phyloP scores from a whole-genome alignment of 129 eudicot genomes.

The Tagetes patula region DNA sequence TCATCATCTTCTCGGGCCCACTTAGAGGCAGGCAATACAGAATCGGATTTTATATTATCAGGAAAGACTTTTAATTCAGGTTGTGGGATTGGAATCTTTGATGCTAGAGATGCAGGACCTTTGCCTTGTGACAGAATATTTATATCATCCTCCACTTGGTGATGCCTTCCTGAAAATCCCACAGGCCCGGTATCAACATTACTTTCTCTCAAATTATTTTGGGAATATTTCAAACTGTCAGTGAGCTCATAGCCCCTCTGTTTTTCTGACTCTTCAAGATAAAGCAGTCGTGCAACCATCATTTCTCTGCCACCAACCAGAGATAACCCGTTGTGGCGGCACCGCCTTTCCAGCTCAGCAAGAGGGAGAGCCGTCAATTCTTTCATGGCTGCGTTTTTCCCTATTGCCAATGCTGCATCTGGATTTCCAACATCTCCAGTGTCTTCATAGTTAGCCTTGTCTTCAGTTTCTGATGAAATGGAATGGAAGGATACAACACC shows the following conservation, averaged over 20 bases:
- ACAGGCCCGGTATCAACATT: conserved; percentile 45
- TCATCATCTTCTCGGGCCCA: conserved; percentile 96
- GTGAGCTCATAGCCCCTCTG: conserved; percentile 73
- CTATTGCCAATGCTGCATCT: conserved; percentile 96
- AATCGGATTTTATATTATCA: conserved; percentile 46
- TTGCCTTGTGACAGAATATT: conserved; percentile 33
- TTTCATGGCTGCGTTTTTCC: conserved; percentile 82
- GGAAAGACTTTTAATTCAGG: conserved; percentile 45
- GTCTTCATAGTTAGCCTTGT: conserved; percentile 47
- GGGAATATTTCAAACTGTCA: conserved; percentile 69
- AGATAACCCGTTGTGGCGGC: conserved; percentile 91
- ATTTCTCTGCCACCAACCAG: conserved; percentile 88
- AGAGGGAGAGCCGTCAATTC: conserved; percentile 82
- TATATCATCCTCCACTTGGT: conserved; percentile 49
- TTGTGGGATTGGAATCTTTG: conserved; percentile 48
- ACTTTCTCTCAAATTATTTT: conserved; percentile 48
- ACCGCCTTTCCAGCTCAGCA: conserved; percentile 91
- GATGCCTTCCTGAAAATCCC: conserved; percentile 52
- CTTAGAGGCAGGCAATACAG: conserved; percentile 76
- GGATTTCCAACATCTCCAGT: conserved; percentile 42
- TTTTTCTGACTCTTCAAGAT: conserved; percentile 91
- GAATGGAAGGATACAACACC: conserved; percentile 83
- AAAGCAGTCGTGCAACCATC: conserved; percentile 92
- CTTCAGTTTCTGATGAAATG: conserved; percentile 66
- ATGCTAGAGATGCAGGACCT: conserved; percentile 37